Evolutionary conservation across 2,329 filamentous ascomycete genomes (phyloP), one percentile per base, ranked within the genome.

Genomic region (Chrysosporium keratinophilum): DNA sequence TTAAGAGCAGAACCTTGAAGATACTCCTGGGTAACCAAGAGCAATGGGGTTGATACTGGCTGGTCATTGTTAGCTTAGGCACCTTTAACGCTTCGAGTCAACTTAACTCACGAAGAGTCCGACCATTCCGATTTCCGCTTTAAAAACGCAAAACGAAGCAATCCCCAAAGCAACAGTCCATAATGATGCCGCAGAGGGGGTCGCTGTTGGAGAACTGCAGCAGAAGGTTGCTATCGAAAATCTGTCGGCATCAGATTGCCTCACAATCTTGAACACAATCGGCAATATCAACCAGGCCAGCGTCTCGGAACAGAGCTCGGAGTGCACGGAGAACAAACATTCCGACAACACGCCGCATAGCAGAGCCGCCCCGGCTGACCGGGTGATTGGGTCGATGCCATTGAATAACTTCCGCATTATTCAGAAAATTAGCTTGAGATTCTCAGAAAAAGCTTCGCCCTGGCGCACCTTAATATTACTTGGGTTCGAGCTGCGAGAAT

Each of bases 1-100:
- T n/a, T n/a, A 23, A 14, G 47, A 51, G 2, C 40, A 28, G 35
- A 47, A 50, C 44, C 54, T 58, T 28, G n/a, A 23, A 63, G 50
- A 55, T 61, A 58, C 35, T 45, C 62, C 12, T 66, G 60, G 5
- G 54, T 57, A 14, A 62, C 31, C 35, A 66, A 45, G 28, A 70
- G 60, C 2, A 70, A 58, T 1, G 68, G 69, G 37, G 60, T 64
- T 42, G 69, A 61, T 17, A 54, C 61, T 12, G 68, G 68, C 65
- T 70, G 44, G 23, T 46, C 5, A 6, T 41, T 15, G 19, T 55
- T 43, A 52, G 43, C 19, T 44, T 28, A 19, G 23, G 19, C 12
- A 37, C 7, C 3, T 23, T 15, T 41, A 10, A 2, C 34, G 23
- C 2, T 35, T 19, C 10, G 7, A 11, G 12, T 28, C 7, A 10